These are phyloP conservation scores for Fusarium sp. DNA, from an alignment of 2,329 filamentous ascomycete species.

Conservation along the genomic window DNA sequence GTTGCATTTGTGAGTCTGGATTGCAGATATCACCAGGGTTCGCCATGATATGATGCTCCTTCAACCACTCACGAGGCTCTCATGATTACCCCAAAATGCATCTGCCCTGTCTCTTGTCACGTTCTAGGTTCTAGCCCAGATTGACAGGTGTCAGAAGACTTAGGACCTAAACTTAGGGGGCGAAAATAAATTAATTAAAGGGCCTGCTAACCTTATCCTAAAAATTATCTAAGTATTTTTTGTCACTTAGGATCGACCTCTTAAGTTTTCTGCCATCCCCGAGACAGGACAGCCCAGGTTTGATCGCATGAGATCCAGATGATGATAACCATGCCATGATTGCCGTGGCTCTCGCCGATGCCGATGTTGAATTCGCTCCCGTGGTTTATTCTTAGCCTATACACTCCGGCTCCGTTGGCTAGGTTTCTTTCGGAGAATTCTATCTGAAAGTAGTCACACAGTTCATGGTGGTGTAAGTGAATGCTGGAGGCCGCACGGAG, in stretches of 20 bases:
- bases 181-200: too few relatives aligned
- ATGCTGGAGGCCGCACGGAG: not conserved
- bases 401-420: not conserved
- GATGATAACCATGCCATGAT: conserved; percentile 18
- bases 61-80: conserved; percentile 35
- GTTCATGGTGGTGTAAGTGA: not conserved
- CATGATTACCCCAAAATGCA: conserved; percentile 26
- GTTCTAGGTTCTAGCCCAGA: conserved; percentile 28
- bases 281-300: conserved; percentile 32
- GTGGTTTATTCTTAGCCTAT: not conserved
- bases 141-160: conserved; percentile 7
- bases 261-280: too few relatives aligned
- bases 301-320: conserved; percentile 38
- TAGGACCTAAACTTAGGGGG: too few relatives aligned
- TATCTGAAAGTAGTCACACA: conserved; percentile 7
- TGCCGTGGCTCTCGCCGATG: conserved; percentile 27
- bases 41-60: conserved; percentile 37
- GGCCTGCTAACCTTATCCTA: too few relatives aligned
- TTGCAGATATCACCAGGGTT: conserved; percentile 4
- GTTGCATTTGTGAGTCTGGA: conserved; percentile 13
- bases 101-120: conserved; percentile 22
- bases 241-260: too few relatives aligned
- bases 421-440: conserved; percentile 12
- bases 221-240: too few relatives aligned
- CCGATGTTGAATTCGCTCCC: conserved; percentile 5